Evolutionary conservation across 2,329 filamentous ascomycete species (phyloP), one percentile per base, ranked within the genome.

Genomic region (Penicillium sp.): DNA sequence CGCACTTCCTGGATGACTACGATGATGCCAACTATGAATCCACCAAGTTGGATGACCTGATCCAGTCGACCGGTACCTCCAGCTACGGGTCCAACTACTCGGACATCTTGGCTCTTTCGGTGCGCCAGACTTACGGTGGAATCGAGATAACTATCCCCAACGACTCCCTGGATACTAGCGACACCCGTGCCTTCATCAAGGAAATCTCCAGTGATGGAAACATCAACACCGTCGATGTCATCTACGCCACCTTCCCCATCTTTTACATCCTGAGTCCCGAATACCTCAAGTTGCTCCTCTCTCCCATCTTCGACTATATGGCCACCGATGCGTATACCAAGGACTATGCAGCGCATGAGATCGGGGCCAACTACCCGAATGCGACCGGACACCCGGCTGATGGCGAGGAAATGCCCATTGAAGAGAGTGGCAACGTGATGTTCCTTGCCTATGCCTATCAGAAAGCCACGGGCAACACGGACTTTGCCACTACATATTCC

Each of bases 201-300:
- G 71, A 73, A 42, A 69, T 73, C 29, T 70, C 67, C 7, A 71
- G 67, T 31, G 64, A 72, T 49, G 71, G 69, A 1, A 71, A 73
- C 42, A 61, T 71, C 45, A 68, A 72, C 49, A 72, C 71, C 1
- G 60, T 72, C 4, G 71, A 73, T 49, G 66, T 73, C n/a, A 67
- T 72, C 33, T 71, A 64, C 43, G 66, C 69, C 2, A 59, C 65
- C 0, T 70, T 71, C 46, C 72, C 71, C 1, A 61, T 73, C n/a
- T 70, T 71, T 44, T 69, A 71, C 44, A 62, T 67, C 24, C 61
- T 70, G 23, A 67, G 66, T 27, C 67, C 72, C 3, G 66, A 69
- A 9, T 68, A 67, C 33, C 63, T 75, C 47, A 67, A 64, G 20
- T 54, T 74, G 1, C 65, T 75, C 23, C 53, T 75, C n/a, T 60